Base-by-base conservation (phyloP, 2,329 filamentous ascomycete species). In the Fusarium sp. region DNA sequence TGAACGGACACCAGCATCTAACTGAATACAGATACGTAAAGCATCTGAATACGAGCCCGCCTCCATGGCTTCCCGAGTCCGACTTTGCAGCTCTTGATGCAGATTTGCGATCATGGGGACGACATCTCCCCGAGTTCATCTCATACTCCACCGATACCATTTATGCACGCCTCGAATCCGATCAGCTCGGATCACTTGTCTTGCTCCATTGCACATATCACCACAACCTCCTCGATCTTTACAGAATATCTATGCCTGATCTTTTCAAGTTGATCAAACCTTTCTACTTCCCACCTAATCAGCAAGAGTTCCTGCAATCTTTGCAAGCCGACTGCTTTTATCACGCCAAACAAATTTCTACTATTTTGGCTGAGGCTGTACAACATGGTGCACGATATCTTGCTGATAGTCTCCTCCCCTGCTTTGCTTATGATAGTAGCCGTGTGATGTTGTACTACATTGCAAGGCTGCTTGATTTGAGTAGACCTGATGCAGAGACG, bases 371-470 rank as follows among this genome's bases (percentile, higher is more conserved):
- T 11, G 81, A 84, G 57, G 81, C 83, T 12, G 80, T 80, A 5
- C 80, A 81, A 41, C 83, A 85, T 66, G 84, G 83, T 18, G 74
- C 79, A 9, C 75, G 81, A 7, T 80, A 83, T 39, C 69, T 86
- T 29, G 83, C 83, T 0, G 84, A 86, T 49, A 84, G 82, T 47
- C 76, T 85, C 74, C 78, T 85, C 35, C 84, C 84, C 3, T 84
- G 83, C 20, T 86, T 85, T 64, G 80, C 83, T 4, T 85, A 85
- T 70, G 84, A 86, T 59, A 85, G 84, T 68, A 85, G 82, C 53
- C 80, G 84, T 8, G 82, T 85, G 41, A 85, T 86, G 82, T 73
- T 86, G 3, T 86, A 86, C 71, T 85, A 85, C 62, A 79, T 85
- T n/a, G 84, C 83, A 7, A 80, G 83, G 20, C 72, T 85, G 11